phyloP scores from a whole-genome alignment of 768 basidiomycete genomes.

The Cystobasidium ongulense region DNA sequence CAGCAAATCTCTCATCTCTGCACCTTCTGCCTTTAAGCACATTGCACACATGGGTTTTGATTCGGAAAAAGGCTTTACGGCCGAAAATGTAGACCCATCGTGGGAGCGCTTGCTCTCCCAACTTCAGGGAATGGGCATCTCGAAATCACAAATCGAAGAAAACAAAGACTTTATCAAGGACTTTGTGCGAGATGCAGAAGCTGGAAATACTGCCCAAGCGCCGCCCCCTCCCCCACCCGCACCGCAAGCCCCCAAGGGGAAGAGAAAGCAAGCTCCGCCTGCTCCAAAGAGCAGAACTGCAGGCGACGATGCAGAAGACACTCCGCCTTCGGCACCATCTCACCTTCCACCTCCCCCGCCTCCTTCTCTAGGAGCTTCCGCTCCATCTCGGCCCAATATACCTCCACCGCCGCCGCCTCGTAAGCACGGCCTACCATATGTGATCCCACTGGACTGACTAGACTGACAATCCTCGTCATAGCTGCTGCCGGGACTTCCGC shows the following conservation, averaged over 20 bases:
- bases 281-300: constrained; percentile 44
- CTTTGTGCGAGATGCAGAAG: constrained; percentile 57
- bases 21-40: constrained; percentile 70
- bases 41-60: constrained; percentile 95
- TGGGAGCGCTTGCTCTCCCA: constrained; percentile 68
- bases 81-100: constrained; percentile 75
- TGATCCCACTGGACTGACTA: background rate
- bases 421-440: background rate
- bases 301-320: constrained; percentile 34
- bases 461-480: background rate
- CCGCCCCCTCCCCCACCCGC: constrained; percentile 46
- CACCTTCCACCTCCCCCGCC: constrained; percentile 35
- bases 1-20: constrained; percentile 87
- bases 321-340: constrained; percentile 39
- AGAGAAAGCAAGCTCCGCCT: constrained; percentile 52
- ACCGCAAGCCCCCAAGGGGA: constrained; percentile 36
- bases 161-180: constrained; percentile 85
- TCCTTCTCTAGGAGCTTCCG: constrained; percentile 45
- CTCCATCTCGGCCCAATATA: constrained; percentile 41
- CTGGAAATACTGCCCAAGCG: constrained; percentile 46
- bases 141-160: constrained; percentile 56
- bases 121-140: constrained; percentile 59
- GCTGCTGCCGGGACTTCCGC: background rate
- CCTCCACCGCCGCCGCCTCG: constrained; percentile 43
- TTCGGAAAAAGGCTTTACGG: constrained; percentile 72